Percentiles rank a stretch among this genome's conserved stretches.
phyloP scores from a whole-genome alignment of 2,329 filamentous ascomycete genomes.

The Malbranchea zuffiana region DNA sequence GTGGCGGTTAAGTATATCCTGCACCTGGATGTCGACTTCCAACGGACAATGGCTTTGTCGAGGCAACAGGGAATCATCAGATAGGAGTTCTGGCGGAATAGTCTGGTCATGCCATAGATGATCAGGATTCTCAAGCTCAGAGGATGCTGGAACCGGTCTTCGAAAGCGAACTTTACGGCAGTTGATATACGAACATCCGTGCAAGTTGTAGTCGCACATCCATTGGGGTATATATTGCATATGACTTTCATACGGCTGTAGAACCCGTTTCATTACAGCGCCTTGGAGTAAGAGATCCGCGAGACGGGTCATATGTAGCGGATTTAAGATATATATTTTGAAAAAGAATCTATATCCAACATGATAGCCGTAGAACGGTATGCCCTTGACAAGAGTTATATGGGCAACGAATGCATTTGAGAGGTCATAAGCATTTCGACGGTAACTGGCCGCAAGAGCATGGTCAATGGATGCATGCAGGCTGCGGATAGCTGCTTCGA shows the following conservation, averaged over 20 bases:
- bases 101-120: conserved; percentile 75
- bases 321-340: conserved; percentile 91
- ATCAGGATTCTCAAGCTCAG: conserved; percentile 48
- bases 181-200: conserved; percentile 81
- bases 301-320: conserved; percentile 72
- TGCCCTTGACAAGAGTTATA: conserved; percentile 81
- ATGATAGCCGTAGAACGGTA: conserved; percentile 92
- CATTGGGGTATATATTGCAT: conserved; percentile 87
- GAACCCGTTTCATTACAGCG: conserved; percentile 66
- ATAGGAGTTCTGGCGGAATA: conserved; percentile 49
- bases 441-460: conserved; percentile 75
- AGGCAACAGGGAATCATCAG: conserved; percentile 54
- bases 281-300: conserved; percentile 81
- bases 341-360: conserved; percentile 85
- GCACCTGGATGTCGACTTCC: conserved; percentile 79
- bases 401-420: conserved; percentile 71
- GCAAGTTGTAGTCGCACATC: conserved; percentile 97
- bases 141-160: conserved; percentile 58
- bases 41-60: conserved; percentile 78
- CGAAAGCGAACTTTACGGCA: conserved; percentile 62
- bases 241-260: conserved; percentile 92
- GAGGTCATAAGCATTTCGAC: conserved; percentile 59
- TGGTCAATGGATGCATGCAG: conserved; percentile 84
- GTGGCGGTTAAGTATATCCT: conserved; percentile 74
- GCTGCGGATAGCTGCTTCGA: conserved; percentile 62